Evolutionary conservation across 495 filamentous ascomycete genomes (phyloP), one percentile per base, ranked within the genome.

Genomic region (Xeromyces bisporus): DNA sequence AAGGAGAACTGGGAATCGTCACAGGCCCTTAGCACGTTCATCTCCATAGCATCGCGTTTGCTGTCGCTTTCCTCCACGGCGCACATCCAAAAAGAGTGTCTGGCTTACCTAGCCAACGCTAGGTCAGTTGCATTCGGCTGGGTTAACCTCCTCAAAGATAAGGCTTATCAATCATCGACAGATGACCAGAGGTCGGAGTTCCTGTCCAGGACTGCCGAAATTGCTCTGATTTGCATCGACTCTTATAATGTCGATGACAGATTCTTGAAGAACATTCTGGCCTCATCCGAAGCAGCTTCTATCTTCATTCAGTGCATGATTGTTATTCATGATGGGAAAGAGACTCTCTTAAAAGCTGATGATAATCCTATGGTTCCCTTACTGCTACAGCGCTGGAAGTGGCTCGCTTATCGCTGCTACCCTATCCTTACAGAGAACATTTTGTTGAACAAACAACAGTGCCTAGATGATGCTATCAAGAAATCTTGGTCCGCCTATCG

Each of bases 1-100:
- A 42, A 58, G 39, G 56, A 55, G 8, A 73, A 71, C 29, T 73
- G 67, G 67, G 44, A 64, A 28, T 56, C 50, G 6, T 46, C 44
- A 7, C 37, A 52, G 17, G 64, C 52, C 4, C 43, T 62, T 0
- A 34, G 47, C 17, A 42, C 36, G 0, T 51, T 69, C 16, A 48
- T 62, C 7, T 21, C 37, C 6, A 31, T 67, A 9, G 32, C 48
- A 0, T 29, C 42, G 10, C 48, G 56, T 26, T 26, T 70, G 2
- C 29, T 64, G 5, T 56, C 58, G 0, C 39, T 64, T 0, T 50
- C 48, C 1, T 16, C 37, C 5, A 39, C 18, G 10, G 13, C 23
- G 1, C 26, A 24, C 1, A 37, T 51, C 3, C 35, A 40, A 0
- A 23, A 23, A n/a, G n/a, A n/a, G n/a, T n/a, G n/a, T n/a, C 9